phyloP scores from a whole-genome alignment of 2,329 filamentous ascomycete genomes.

The Periconia sp. region DNA sequence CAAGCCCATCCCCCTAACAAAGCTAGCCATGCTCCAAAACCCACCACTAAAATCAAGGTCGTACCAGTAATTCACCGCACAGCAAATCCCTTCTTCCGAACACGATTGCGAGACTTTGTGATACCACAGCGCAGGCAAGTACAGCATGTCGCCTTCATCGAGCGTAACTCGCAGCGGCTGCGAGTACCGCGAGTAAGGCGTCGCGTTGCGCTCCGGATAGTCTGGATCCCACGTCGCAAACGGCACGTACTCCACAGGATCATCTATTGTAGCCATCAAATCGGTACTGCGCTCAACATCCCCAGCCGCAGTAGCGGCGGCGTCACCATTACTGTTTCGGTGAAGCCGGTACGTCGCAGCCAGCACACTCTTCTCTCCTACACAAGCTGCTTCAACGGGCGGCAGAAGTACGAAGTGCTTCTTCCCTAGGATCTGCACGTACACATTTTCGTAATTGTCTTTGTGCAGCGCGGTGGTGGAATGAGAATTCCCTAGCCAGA shows the following conservation, averaged over 20 bases:
- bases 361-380: constrained; percentile 63
- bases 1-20: constrained; percentile 45
- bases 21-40: constrained; percentile 64
- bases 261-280: constrained; percentile 36
- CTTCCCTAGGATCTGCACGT: constrained; percentile 70
- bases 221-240: constrained; percentile 79
- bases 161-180: constrained; percentile 68
- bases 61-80: constrained; percentile 85
- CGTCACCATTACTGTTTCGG: neutral
- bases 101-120: constrained; percentile 79
- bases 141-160: constrained; percentile 75
- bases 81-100: constrained; percentile 69
- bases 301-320: constrained; percentile 15
- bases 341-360: constrained; percentile 58
- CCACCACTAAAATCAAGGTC: constrained; percentile 76
- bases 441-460: constrained; percentile 85
- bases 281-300: constrained; percentile 4
- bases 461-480: constrained; percentile 75
- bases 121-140: constrained; percentile 78
- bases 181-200: constrained; percentile 62
- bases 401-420: constrained; percentile 78
- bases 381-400: constrained; percentile 68
- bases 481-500: constrained; percentile 75
- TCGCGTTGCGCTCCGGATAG: constrained; percentile 46
- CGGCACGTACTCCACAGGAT: constrained; percentile 55